Percentiles rank a stretch among this genome's conserved stretches.
These are phyloP conservation scores for Sporothrix euskadiensis DNA, from an alignment of 2,329 filamentous ascomycete genomes.

Conservation along the genomic window DNA sequence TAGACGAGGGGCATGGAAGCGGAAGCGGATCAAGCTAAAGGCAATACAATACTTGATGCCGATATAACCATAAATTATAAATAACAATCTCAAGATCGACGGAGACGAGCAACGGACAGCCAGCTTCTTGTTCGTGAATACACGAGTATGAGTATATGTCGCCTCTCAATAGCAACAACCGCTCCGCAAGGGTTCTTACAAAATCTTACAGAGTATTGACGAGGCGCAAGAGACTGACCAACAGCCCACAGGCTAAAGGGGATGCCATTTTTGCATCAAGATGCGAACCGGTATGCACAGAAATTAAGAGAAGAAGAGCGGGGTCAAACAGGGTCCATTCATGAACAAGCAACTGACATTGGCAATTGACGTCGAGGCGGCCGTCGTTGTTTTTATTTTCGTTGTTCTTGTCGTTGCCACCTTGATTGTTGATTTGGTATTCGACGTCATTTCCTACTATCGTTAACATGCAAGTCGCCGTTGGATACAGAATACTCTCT, in stretches of 20 bases:
- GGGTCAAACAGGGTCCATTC: neutral
- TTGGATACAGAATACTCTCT: neutral
- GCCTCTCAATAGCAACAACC: neutral
- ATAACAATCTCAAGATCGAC: neutral
- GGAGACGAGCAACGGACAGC: neutral
- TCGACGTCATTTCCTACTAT: neutral
- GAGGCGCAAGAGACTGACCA: neutral
- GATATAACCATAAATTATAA: neutral
- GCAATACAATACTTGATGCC: neutral
- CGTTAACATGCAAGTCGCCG: neutral
- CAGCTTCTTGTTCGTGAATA: neutral
- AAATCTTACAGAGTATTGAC: neutral
- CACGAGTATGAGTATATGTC: neutral
- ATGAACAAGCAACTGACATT: neutral
- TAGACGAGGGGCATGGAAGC: slow-evolving; percentile 15
- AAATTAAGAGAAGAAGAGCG: neutral
- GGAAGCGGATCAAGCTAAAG: slow-evolving; percentile 11
- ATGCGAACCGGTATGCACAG: neutral
- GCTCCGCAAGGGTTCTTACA: neutral
- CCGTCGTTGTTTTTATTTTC: neutral
- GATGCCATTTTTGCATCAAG: slow-evolving; percentile 3
- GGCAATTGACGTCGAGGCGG: neutral
- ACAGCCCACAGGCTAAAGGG: slow-evolving; percentile 12
- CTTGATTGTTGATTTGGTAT: neutral
- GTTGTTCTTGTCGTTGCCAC: neutral